Conservation (phyloP, 73 alveolate species). For the Paramecium bursaria region DNA sequence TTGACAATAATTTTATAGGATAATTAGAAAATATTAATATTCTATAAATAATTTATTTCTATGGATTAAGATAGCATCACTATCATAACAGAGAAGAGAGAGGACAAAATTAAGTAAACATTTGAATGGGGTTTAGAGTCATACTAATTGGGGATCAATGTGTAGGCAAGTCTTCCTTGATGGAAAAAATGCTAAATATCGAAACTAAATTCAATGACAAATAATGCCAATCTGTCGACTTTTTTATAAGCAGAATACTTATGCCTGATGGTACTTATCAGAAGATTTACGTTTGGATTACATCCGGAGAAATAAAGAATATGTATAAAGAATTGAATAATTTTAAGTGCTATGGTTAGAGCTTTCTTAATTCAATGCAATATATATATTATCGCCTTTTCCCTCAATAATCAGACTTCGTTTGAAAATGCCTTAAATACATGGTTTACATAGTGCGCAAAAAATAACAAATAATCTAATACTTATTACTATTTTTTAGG, state of each 20-base stretch:
- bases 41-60: too few relatives aligned
- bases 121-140: too few relatives aligned
- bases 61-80: too few relatives aligned
- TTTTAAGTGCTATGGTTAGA: not conserved
- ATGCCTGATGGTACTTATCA: constrained; percentile 26
- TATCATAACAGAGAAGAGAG: too few relatives aligned
- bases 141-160: constrained; percentile 42
- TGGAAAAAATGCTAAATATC: constrained; percentile 35
- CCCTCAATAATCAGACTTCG: constrained; percentile 21
- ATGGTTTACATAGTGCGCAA: constrained; percentile 36
- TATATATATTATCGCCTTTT: constrained; percentile 48
- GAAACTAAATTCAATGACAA: constrained; percentile 40
- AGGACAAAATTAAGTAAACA: too few relatives aligned
- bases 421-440: constrained; percentile 53
- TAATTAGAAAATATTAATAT: too few relatives aligned
- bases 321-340: not conserved
- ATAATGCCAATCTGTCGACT: constrained; percentile 6
- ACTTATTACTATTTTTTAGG: constrained; percentile 34
- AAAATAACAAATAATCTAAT: constrained; percentile 35
- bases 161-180: constrained; percentile 23
- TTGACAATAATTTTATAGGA: too few relatives aligned
- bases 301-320: constrained; percentile 55
- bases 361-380: constrained; percentile 29
- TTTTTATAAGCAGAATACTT: constrained; percentile 10
- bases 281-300: constrained; percentile 42